Conservation (phyloP, 345 rosid genomes). For the Durio zibethinus region DNA sequence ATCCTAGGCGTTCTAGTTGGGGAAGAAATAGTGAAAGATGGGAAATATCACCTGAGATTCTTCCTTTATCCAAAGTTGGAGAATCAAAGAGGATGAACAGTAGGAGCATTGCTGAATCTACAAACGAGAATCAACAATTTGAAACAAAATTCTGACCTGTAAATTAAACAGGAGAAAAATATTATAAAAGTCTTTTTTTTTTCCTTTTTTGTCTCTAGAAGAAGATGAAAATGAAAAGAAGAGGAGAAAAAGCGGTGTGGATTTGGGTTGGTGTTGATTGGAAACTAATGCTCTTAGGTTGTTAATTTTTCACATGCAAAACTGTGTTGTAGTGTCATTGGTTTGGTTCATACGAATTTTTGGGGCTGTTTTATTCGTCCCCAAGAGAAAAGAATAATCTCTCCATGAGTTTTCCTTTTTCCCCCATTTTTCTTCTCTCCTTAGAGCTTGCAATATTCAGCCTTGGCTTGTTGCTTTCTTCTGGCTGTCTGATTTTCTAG, state of each 20-base stretch:
- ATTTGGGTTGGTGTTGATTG: conserved; percentile 13
- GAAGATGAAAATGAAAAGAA: neutral
- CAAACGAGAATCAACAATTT: conserved; percentile 16
- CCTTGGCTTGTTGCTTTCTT: neutral
- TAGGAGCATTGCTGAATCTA: conserved; percentile 19
- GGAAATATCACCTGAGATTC: conserved; percentile 55
- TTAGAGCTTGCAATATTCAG: neutral
- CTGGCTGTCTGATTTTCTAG: neutral
- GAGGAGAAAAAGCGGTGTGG: neutral
- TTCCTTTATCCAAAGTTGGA: conserved; percentile 34
- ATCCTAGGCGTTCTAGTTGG: conserved; percentile 46
- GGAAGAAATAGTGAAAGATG: conserved; percentile 76
- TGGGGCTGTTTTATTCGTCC: neutral
- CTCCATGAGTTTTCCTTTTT: neutral
- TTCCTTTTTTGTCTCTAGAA: neutral
- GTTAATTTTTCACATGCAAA: neutral
- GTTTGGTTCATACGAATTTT: neutral
- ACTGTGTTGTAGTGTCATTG: neutral
- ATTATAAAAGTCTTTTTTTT: neutral
- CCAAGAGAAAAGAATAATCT: neutral
- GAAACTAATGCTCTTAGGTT: neutral
- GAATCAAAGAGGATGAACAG: conserved; percentile 30
- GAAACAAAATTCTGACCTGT: conserved; percentile 16
- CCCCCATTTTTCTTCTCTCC: neutral
- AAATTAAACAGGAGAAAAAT: conserved; percentile 4